Conservation (phyloP, 129 eudicot genomes). For the Tanacetum coccineum region DNA sequence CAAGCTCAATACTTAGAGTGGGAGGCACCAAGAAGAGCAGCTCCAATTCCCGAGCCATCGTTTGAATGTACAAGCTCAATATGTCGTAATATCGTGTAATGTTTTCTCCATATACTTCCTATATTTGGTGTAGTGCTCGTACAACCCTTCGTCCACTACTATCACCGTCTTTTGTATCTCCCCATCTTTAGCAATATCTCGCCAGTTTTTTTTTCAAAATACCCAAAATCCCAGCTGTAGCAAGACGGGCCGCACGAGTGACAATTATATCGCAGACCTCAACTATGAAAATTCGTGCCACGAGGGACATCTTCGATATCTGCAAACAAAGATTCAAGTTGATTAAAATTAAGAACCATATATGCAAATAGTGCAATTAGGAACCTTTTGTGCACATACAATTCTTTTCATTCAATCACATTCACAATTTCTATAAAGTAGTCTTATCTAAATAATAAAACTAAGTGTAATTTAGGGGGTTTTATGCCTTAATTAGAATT, state of each 20-base stretch:
- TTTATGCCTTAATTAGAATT: too few relatives aligned
- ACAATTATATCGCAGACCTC: constrained; percentile 58
- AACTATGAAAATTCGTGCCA: constrained; percentile 49
- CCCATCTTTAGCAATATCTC: constrained; percentile 35
- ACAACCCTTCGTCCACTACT: constrained; percentile 72
- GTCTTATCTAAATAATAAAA: too few relatives aligned
- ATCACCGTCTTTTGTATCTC: constrained; percentile 43
- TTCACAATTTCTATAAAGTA: too few relatives aligned
- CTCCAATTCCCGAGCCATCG: constrained; percentile 83
- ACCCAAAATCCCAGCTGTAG: constrained; percentile 74
- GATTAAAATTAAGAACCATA: too few relatives aligned
- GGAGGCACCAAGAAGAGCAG: constrained; percentile 53
- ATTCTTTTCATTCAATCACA: too few relatives aligned
- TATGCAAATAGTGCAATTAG: too few relatives aligned
- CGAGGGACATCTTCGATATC: constrained; percentile 50
- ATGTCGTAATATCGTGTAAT: constrained; percentile 35
- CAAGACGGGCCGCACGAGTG: constrained; percentile 73
- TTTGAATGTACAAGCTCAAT: constrained; percentile 50
- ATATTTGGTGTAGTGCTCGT: constrained; percentile 63
- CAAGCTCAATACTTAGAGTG: constrained; percentile 35
- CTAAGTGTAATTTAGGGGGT: too few relatives aligned
- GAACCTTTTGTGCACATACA: too few relatives aligned
- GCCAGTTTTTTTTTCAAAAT: constrained; percentile 48
- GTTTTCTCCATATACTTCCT: constrained; percentile 58
- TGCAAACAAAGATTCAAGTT: constrained; percentile 17